phyloP scores from a whole-genome alignment of 148 eudicot genomes.

The Beta vulgaris region DNA sequence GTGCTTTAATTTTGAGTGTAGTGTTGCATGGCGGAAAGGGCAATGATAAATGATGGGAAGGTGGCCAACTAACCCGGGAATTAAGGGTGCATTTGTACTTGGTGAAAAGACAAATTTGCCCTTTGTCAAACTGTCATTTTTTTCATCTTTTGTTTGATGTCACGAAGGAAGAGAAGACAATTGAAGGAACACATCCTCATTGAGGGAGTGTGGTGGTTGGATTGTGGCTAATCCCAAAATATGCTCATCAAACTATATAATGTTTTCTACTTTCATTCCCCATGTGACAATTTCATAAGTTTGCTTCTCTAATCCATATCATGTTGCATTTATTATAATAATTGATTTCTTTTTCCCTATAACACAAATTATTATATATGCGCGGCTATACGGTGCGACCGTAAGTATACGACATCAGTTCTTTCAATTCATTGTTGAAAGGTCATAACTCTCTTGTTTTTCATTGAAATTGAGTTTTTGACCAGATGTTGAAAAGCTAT shows the following conservation, averaged over 20 bases:
- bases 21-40: slow-evolving; percentile 19
- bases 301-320: background rate
- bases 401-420: too few species aligned
- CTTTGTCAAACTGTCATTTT: slow-evolving; percentile 11
- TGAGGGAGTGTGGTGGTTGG: background rate
- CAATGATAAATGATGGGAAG: background rate
- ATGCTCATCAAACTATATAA: background rate
- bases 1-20: background rate
- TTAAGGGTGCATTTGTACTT: slow-evolving; percentile 15
- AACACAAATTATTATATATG: too few species aligned
- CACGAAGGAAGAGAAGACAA: slow-evolving; percentile 4
- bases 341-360: too few species aligned
- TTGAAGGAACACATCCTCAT: background rate
- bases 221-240: slow-evolving; percentile 8
- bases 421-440: too few species aligned
- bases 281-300: background rate
- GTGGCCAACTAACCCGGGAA: slow-evolving; percentile 25
- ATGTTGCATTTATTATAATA: too few species aligned
- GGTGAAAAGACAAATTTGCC: slow-evolving; percentile 12
- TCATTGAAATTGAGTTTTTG: too few species aligned
- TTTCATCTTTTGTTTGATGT: background rate
- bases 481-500: too few species aligned
- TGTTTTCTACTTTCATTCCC: background rate
- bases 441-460: too few species aligned
- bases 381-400: too few species aligned